Conservation (phyloP, 169 alveolate species). For the Plasmodium billcollinsi region DNA sequence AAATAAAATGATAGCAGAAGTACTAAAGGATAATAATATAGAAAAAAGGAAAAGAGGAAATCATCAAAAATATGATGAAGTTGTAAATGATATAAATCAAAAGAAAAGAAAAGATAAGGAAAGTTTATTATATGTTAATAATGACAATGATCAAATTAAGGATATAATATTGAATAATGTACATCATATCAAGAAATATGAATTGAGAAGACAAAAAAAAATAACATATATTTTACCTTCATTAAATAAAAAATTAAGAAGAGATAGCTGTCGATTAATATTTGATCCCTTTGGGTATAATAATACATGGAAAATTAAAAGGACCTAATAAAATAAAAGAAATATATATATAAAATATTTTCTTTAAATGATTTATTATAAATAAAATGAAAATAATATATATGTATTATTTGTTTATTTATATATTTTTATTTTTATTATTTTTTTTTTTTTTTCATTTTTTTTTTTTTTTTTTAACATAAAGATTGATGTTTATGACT, state of each 20-base stretch:
- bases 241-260: conserved; percentile 54
- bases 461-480: neutral
- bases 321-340: neutral
- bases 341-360: neutral
- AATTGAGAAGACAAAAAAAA: conserved; percentile 43
- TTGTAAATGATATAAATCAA: conserved; percentile 5
- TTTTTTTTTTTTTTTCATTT: neutral
- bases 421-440: neutral
- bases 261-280: conserved; percentile 55
- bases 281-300: conserved; percentile 68
- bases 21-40: neutral
- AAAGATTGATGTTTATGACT: neutral
- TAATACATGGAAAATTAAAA: conserved; percentile 63
- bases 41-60: neutral
- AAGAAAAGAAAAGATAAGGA: conserved; percentile 20
- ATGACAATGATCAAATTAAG: conserved; percentile 15
- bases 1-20: neutral
- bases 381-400: neutral
- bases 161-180: conserved; percentile 12
- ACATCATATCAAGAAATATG: conserved; percentile 36
- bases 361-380: too few species aligned
- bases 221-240: conserved; percentile 52
- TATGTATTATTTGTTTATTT: neutral
- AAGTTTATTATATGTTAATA: conserved; percentile 8
- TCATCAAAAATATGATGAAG: neutral